These are phyloP conservation scores for Yamadazyma kitorensis DNA, from an alignment of 805 yeast species.

Conservation along the genomic window DNA sequence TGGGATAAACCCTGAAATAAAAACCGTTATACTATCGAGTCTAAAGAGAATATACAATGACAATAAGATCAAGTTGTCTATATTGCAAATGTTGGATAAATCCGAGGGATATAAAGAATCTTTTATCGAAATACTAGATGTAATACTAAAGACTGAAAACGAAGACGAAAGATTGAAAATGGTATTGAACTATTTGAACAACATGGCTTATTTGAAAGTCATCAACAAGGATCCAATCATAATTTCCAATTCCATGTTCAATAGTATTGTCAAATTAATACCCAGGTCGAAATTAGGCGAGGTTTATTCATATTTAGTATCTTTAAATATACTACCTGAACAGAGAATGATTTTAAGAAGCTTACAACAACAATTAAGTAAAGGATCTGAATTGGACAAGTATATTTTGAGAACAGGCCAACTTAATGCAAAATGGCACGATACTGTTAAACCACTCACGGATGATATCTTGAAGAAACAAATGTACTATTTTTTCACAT, in stretches of 20 bases:
- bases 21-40: constrained; percentile 12
- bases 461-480: constrained; percentile 17
- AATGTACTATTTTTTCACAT: constrained; percentile 31
- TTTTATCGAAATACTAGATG: constrained; percentile 13
- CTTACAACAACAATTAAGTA: constrained; percentile 21
- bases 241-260: constrained; percentile 15
- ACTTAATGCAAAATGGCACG: constrained; percentile 36
- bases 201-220: constrained; percentile 20
- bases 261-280: constrained; percentile 15
- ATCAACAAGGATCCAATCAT: constrained; percentile 23
- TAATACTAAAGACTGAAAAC: constrained; percentile 14
- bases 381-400: constrained; percentile 30
- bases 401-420: constrained; percentile 37
- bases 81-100: constrained; percentile 24
- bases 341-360: constrained; percentile 11
- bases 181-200: constrained; percentile 24
- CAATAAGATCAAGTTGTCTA: constrained; percentile 17
- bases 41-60: constrained; percentile 5
- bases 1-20: constrained; percentile 19
- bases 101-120: constrained; percentile 15
- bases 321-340: constrained; percentile 30
- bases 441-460: constrained; percentile 19
- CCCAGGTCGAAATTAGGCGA: constrained; percentile 18
- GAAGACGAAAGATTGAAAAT: constrained; percentile 15
- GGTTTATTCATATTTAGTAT: constrained; percentile 28